Base-by-base conservation (phyloP, 148 eudicot species). In the Amaranthus palmeri region DNA sequence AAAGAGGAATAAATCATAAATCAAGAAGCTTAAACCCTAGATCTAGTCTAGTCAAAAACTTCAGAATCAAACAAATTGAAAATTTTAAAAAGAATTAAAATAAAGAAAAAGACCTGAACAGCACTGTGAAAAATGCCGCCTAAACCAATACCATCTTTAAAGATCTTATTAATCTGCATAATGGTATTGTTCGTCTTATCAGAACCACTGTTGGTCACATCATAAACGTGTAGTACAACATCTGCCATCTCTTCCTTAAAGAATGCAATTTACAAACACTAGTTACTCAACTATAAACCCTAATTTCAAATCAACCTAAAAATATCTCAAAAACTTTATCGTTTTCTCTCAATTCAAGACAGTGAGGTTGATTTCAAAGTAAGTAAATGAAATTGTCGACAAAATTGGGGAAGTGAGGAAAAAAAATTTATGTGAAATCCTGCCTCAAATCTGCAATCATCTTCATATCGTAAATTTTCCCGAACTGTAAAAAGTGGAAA, bases 41-140 rank as follows among this genome's bases (percentile, higher is more conserved):
- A 88, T 88, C 92, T 77, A 2, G 36, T 25, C 36, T 25, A 25
- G 36, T 25, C 36, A 25, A 25, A 25, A 25, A 25, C 36, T 25
- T 25, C 36, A n/a, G 36, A 25, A 25, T 25, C 36, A 25, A 25
- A 25, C 36, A 25, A 25, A 25, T 25, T 25, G 36, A 25, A 25
- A 25, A 0, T 25, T 14, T 0, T 8, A 3, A 59, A 52, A 67
- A 25, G 49, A 11, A 3, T 48, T 2, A 51, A n/a, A 54, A 41
- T 7, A 10, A 56, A 76, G 36, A 73, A 17, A 13, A 10, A 36
- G 40, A 91, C 97, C 93, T 91, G 92, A 68, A 91, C 87, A 50
- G 93, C 93, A 80, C 97, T 91, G 66, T 91, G 97, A 71, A 91
- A 91, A 70, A 91, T 91, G 44, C 97, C 97, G 55, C 97, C 97